Base-by-base conservation (phyloP, 805 yeast species). In the Schwanniomyces occidentalis region DNA sequence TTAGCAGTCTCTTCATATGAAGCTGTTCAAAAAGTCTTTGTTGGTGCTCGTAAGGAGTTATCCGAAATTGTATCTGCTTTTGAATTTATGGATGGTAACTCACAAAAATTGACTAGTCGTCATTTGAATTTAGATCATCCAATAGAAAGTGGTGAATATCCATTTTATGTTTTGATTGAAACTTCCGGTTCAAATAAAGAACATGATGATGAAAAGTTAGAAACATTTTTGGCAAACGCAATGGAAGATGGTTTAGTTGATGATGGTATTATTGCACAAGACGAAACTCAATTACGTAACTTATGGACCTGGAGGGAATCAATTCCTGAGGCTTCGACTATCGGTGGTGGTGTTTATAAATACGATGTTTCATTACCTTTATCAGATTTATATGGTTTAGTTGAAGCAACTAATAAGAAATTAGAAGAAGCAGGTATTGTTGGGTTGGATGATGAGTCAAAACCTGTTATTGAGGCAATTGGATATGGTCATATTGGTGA, bases 401-500 rank as follows among this genome's bases (percentile, higher is more conserved):
- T 91, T 15, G 85, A 79, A 30, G 95, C 83, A 5, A 80, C 82
- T n/a, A 76, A 82, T 46, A 78, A 61, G 28, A 75, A 75, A 49
- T 69, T 93, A 43, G 51, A 41, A 2, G 78, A 71, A 21, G 71
- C 74, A 19, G 80, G 75, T 2, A 63, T 91, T 35, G 63, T 81
- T 15, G 86, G 84, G 35, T 33, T 63, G 27, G 78, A 73, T 30
- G 77, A 80, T 21, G 83, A 76, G 26, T 69, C 73, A 3, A 75
- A 73, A 57, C 96, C 97, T 2, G 97, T 86, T 2, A 82, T 87
- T 35, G 83, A 79, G 41, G 95, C 95, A 8, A 81, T 91, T 46
- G 99, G 99, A 0, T 93, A 91, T 53, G 99, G 99, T n/a, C 99
- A 93, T 55, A 76, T 93, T 51, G 99, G 99, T 37, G 99, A 93